Evolutionary conservation across 768 basidiomycete genomes (phyloP).

Genomic region (Tulasnella calospora): DNA sequence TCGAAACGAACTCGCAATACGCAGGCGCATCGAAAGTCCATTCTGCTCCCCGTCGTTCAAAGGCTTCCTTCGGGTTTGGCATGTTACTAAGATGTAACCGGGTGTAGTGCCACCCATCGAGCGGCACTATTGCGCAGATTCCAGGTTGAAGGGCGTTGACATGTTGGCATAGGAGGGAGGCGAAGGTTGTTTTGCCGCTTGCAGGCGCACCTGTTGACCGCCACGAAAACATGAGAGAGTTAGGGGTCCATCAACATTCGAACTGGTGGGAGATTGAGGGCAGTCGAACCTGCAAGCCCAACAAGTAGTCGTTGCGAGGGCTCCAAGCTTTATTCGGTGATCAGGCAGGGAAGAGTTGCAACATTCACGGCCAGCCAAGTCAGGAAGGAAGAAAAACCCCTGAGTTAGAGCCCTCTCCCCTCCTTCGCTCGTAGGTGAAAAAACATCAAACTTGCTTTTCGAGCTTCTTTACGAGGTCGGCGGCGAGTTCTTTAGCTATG

Average conservation of each 20-base stretch:
- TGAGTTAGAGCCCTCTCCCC: neutral
- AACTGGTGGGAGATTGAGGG: neutral
- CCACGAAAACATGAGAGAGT: neutral
- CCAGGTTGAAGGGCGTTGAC: constrained; percentile 41
- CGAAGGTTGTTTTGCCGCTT: constrained; percentile 79
- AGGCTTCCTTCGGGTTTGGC: constrained; percentile 70
- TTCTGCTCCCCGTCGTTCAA: constrained; percentile 74
- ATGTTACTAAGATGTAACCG: constrained; percentile 71
- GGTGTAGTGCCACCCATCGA: constrained; percentile 91
- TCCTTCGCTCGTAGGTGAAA: neutral
- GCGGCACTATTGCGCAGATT: constrained; percentile 50
- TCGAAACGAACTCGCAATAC: constrained; percentile 63
- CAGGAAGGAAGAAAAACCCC: neutral
- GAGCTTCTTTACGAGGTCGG: constrained; percentile 38
- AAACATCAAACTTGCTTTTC: constrained; percentile 29
- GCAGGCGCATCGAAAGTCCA: constrained; percentile 84
- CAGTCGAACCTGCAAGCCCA: constrained; percentile 51
- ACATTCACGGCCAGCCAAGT: neutral
- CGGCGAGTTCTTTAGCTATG: constrained; percentile 42
- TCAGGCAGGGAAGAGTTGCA: neutral
- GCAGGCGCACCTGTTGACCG: constrained; percentile 56
- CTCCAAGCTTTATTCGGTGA: neutral
- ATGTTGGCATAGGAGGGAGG: constrained; percentile 51
- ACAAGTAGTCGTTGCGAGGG: constrained; percentile 51
- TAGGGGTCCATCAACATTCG: neutral